Evolutionary conservation across 306 rosid species (phyloP).

Genomic region (Boehmeria nivea): DNA sequence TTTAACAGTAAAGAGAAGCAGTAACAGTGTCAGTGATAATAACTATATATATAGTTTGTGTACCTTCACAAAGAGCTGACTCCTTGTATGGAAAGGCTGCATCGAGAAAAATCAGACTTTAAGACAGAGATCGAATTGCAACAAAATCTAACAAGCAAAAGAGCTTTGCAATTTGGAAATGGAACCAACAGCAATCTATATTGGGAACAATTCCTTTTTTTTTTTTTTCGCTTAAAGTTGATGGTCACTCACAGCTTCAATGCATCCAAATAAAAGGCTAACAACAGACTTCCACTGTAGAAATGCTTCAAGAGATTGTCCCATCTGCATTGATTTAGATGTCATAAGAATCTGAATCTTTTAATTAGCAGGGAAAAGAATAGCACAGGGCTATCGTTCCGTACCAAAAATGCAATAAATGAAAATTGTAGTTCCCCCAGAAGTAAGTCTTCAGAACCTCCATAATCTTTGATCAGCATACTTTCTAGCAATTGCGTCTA

Average conservation of each 20-base stretch:
- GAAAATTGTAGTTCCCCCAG: conserved; percentile 93
- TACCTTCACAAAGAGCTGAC: conserved; percentile 78
- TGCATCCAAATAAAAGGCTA: conserved; percentile 77
- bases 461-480: conserved; percentile 57
- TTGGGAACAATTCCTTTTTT: neutral
- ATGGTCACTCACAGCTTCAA: conserved; percentile 67
- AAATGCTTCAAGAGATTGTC: conserved; percentile 93
- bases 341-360: conserved; percentile 16
- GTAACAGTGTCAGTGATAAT: too few relatives aligned
- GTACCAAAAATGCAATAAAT: conserved; percentile 72
- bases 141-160: neutral
- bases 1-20: too few relatives aligned
- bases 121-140: neutral
- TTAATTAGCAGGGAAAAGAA: neutral
- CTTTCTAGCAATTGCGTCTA: conserved; percentile 78
- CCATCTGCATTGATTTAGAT: conserved; percentile 58
- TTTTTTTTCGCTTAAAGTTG: neutral
- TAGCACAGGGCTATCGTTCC: neutral
- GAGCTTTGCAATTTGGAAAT: neutral
- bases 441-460: conserved; percentile 74
- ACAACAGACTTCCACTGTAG: conserved; percentile 81
- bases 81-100: conserved; percentile 94
- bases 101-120: neutral
- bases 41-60: too few relatives aligned
- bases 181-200: neutral